Conservation (phyloP, 306 rosid species). For the Prunus armeniaca region DNA sequence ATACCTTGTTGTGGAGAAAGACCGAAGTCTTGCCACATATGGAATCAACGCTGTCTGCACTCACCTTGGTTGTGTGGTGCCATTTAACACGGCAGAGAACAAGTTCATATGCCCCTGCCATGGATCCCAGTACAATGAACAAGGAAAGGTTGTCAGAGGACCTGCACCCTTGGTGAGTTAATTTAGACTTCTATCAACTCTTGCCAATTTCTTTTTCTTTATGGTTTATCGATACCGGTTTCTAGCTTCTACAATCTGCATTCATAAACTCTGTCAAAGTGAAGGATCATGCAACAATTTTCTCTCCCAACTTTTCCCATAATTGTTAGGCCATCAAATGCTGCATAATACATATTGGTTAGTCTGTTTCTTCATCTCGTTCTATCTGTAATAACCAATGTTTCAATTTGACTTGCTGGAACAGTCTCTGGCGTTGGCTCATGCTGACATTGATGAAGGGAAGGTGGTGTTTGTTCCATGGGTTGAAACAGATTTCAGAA, state of each 20-base stretch:
- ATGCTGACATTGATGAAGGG: conserved; percentile 69
- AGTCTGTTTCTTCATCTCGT: conserved; percentile 1
- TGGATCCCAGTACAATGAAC: conserved; percentile 91
- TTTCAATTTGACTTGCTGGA: conserved; percentile 12
- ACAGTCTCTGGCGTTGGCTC: conserved; percentile 84
- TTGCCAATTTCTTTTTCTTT: background rate
- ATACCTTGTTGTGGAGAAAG: conserved; percentile 93
- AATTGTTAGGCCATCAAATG: background rate
- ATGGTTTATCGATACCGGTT: background rate
- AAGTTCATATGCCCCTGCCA: conserved; percentile 99
- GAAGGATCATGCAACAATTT: background rate
- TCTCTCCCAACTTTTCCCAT: no score
- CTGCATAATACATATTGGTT: background rate
- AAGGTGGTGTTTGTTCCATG: conserved; percentile 88
- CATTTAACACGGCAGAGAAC: conserved; percentile 77
- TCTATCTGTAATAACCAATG: conserved; percentile 12
- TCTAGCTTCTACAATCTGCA: background rate
- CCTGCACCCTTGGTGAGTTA: conserved; percentile 92
- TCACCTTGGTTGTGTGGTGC: conserved; percentile 98
- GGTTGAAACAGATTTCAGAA: conserved; percentile 93
- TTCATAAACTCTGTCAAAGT: background rate
- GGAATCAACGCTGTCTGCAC: conserved; percentile 98
- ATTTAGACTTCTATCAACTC: background rate
- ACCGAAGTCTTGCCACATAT: conserved; percentile 72
- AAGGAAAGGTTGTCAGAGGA: conserved; percentile 95